phyloP scores from a whole-genome alignment of 2,329 filamentous ascomycete genomes.

The Colletotrichum tofieldiae region DNA sequence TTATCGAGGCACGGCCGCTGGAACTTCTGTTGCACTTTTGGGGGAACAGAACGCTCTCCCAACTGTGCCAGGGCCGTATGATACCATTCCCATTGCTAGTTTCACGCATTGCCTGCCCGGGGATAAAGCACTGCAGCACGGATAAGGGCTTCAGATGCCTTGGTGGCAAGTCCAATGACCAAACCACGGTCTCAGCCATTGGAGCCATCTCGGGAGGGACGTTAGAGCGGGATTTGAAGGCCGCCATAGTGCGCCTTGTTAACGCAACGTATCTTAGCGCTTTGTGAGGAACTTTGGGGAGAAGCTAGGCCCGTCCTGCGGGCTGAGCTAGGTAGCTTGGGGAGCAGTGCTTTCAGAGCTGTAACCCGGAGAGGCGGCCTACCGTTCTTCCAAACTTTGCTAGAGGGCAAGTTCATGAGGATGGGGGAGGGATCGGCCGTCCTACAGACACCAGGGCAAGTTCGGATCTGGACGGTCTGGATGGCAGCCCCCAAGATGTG shows the following conservation, averaged over 20 bases:
- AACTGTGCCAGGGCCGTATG: background rate
- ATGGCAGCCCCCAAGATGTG: slow-evolving; percentile 21
- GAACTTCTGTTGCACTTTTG: background rate
- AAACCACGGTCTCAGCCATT: background rate
- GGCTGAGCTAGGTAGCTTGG: slow-evolving; percentile 34
- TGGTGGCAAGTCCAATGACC: background rate
- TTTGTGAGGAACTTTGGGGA: slow-evolving; percentile 29
- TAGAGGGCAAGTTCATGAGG: slow-evolving; percentile 2
- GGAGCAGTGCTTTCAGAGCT: slow-evolving; percentile 7
- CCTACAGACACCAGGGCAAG: slow-evolving; percentile 3
- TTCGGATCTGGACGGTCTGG: background rate
- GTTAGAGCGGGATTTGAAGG: background rate
- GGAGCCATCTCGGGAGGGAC: slow-evolving; percentile 11
- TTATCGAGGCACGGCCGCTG: background rate
- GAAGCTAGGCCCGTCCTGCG: slow-evolving; percentile 28
- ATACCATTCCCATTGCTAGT: background rate
- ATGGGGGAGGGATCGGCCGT: slow-evolving; percentile 15
- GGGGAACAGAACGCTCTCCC: background rate
- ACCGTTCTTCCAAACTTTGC: background rate
- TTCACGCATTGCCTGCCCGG: background rate
- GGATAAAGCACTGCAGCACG: background rate
- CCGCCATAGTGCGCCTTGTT: background rate
- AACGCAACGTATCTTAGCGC: slow-evolving; percentile 3
- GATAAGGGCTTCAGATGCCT: background rate
- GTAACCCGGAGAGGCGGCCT: slow-evolving; percentile 4